Percentiles rank a stretch among this genome's conserved stretches.
Conservation (phyloP, 768 basidiomycete genomes). For the Hortiboletus campestris region DNA sequence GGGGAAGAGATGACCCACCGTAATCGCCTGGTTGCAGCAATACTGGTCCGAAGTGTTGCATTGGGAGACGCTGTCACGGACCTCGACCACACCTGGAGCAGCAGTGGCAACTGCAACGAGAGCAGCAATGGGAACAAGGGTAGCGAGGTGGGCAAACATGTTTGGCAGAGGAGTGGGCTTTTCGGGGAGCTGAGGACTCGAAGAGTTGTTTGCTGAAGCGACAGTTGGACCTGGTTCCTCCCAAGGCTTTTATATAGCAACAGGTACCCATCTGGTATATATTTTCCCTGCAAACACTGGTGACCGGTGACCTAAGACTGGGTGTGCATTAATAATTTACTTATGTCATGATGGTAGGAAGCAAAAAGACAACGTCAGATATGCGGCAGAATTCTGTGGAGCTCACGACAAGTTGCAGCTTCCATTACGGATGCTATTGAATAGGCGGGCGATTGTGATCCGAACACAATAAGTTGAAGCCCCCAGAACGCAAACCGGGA, state of each 20-base stretch:
- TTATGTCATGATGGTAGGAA: not conserved
- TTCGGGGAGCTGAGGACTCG: not conserved
- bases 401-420: no score
- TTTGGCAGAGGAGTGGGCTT: not conserved
- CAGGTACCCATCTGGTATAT: not conserved
- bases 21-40: no score
- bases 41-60: no score
- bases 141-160: constrained; percentile 9
- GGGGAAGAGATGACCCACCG: not conserved
- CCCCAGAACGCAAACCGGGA: no score
- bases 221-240: not conserved
- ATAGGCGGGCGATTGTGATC: no score
- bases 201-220: not conserved
- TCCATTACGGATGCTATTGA: not conserved
- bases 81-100: not conserved
- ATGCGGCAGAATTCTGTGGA: no score
- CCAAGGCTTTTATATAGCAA: not conserved
- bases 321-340: not conserved
- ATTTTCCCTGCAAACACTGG: not conserved
- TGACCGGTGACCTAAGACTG: no score
- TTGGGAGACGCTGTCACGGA: not conserved
- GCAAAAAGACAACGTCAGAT: no score
- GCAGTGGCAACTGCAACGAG: constrained; percentile 1
- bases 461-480: no score
- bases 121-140: constrained; percentile 11